Percentiles rank a stretch among this genome's conserved stretches.
phyloP scores from a whole-genome alignment of 306 rosid species.

The Dryas alaskensis region DNA sequence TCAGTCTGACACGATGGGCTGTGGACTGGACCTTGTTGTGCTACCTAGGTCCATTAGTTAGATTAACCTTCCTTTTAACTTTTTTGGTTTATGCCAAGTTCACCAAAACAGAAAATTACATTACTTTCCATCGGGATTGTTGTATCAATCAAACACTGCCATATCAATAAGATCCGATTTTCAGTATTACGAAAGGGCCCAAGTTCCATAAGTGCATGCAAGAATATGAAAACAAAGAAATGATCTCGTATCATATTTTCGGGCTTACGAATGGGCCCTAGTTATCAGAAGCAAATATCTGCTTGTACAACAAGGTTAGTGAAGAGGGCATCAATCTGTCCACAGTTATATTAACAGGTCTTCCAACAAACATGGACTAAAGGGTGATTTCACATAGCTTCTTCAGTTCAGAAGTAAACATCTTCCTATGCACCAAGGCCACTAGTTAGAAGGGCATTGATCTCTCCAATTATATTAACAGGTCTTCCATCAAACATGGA shows the following conservation, averaged over 20 bases:
- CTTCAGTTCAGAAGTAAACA: not conserved
- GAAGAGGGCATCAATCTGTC: not conserved
- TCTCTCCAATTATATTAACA: slow-evolving; percentile 92
- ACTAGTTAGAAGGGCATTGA: slow-evolving; percentile 56
- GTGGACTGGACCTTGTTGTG: no score
- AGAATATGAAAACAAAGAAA: no score
- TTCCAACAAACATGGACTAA: not conserved
- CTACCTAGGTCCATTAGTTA: no score
- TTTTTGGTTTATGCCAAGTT: not conserved
- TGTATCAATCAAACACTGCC: no score
- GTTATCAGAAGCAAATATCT: not conserved
- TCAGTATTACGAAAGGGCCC: no score
- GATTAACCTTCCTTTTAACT: no score
- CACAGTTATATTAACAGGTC: slow-evolving; percentile 2
- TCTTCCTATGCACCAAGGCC: slow-evolving; percentile 56
- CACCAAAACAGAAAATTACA: not conserved
- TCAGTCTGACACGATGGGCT: no score
- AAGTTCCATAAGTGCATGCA: no score
- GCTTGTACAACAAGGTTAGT: not conserved
- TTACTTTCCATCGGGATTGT: not conserved
- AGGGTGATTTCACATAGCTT: not conserved
- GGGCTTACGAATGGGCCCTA: no score
- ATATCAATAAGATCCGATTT: no score
- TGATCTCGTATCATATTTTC: not conserved
- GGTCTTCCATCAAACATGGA: slow-evolving; percentile 93